Evolutionary conservation across 352 stramenopile species (phyloP).

Genomic region (Pythium apleroticum): DNA sequence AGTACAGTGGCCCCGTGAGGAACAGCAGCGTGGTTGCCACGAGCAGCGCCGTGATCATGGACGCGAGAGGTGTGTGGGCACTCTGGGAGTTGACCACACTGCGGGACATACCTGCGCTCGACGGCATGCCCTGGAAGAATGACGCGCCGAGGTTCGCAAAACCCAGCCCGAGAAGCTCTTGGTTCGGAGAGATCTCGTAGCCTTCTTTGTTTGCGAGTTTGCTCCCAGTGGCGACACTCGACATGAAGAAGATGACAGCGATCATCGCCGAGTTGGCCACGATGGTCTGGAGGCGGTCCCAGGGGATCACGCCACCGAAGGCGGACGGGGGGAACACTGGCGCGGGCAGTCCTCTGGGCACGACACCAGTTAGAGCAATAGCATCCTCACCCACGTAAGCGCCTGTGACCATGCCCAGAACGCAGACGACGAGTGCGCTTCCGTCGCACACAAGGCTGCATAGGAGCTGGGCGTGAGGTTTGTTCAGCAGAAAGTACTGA

Average conservation of each 20-base stretch:
- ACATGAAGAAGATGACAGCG: slow-evolving; percentile 91
- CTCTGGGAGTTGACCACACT: slow-evolving; percentile 91
- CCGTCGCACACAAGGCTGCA: slow-evolving; percentile 54
- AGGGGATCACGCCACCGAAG: slow-evolving; percentile 44
- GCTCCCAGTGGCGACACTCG: slow-evolving; percentile 89
- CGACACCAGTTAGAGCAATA: slow-evolving; percentile 72
- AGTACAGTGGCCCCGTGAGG: slow-evolving; percentile 87
- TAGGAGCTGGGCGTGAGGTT: slow-evolving; percentile 36
- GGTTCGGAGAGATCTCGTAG: slow-evolving; percentile 79
- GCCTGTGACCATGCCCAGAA: slow-evolving; percentile 64
- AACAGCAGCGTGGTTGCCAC: slow-evolving; percentile 90
- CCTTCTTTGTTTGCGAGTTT: slow-evolving; percentile 78
- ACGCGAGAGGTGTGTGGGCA: slow-evolving; percentile 85
- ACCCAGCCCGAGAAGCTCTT: slow-evolving; percentile 91
- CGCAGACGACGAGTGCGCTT: slow-evolving; percentile 77
- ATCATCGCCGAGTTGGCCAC: slow-evolving; percentile 79
- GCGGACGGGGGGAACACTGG: slow-evolving; percentile 49
- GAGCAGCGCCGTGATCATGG: slow-evolving; percentile 85
- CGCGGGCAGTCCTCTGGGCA: slow-evolving; percentile 70
- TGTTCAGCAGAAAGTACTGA: slow-evolving; percentile 10
- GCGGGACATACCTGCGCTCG: slow-evolving; percentile 87
- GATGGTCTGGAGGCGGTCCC: slow-evolving; percentile 55
- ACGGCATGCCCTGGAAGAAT: slow-evolving; percentile 91
- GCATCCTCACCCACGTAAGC: slow-evolving; percentile 61
- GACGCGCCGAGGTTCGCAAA: slow-evolving; percentile 87